Evolutionary conservation across 352 stramenopile species (phyloP), one percentile per base, ranked within the genome.

Genomic region (Elongisporangium senticosum): DNA sequence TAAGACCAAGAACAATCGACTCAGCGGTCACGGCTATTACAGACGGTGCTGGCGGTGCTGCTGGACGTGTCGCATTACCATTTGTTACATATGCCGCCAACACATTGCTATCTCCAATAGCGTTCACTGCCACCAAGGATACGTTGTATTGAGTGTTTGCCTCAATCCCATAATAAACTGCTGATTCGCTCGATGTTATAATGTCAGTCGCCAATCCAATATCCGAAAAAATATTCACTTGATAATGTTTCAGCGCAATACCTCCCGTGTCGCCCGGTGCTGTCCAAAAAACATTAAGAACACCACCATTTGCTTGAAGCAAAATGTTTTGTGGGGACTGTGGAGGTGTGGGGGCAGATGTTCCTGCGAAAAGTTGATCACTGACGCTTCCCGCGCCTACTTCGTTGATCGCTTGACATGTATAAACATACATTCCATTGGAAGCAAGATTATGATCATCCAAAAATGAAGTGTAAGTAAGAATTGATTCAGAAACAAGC

Each of bases 211-310:
- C 40, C 13, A 64, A 23, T 1, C 55, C 24, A 37, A 48, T n/a
- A 7, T 5, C 23, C 8, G 52, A 65, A 7, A 52, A 17, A 4
- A 59, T 20, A 7, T 33, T 33, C 1, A 83, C 49, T 3, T 51
- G 37, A 15, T 75, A 51, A 4, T 39, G 50, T 2, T 57, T 61
- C 0, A 86, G 26, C 1, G 61, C 56, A 7, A 85, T 61, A 0
- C 78, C 78, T 10, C 78, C 78, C 0, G 64, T 76, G 56, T 89
- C 64, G 3, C 53, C 7, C 3, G 72, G 56, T 21, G 67, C 26
- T 0, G 19, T 23, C 79, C 79, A 89, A 2, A 37, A 66, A 0
- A 62, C 40, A 3, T 53, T 59, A 2, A 89, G 19, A 13, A 54
- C 72, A 1, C 74, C 74, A 28, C 76, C 78, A 8, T 14, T 55